These are phyloP conservation scores for Pseudozyma pruni DNA, from an alignment of 1,284 basidiomycete species.

Conservation along the genomic window DNA sequence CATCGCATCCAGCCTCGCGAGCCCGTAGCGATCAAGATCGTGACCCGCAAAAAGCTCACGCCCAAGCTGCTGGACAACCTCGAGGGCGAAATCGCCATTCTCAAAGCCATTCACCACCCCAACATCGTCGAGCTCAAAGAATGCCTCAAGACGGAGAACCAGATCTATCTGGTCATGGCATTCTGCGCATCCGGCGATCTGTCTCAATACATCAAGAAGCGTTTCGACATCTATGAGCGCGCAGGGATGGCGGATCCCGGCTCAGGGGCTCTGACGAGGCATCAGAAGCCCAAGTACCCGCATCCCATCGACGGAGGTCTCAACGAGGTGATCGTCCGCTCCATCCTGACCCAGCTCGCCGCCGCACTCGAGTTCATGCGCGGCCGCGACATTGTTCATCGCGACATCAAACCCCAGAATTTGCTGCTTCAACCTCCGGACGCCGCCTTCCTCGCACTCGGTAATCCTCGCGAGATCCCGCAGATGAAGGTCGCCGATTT, in stretches of 20 bases:
- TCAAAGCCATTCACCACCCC: conserved; percentile 90
- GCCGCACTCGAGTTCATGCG: conserved; percentile 92
- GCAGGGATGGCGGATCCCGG: conserved; percentile 24
- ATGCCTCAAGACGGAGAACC: conserved; percentile 88
- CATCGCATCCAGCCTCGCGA: conserved; percentile 70
- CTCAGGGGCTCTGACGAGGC: conserved; percentile 18
- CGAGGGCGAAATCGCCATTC: conserved; percentile 95
- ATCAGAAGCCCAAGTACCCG: conserved; percentile 75
- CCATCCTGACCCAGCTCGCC: conserved; percentile 93
- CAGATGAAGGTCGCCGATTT: conserved; percentile 80
- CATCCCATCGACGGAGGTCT: conserved; percentile 91
- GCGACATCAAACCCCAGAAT: conserved; percentile 98
- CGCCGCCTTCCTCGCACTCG: conserved; percentile 79
- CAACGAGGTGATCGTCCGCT: conserved; percentile 88
- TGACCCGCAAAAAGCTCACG: conserved; percentile 86
- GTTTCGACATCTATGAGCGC: conserved; percentile 50
- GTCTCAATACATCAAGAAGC: conserved; percentile 83
- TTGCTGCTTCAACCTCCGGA: conserved; percentile 86
- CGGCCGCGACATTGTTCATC: conserved; percentile 87
- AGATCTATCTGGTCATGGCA: conserved; percentile 98
- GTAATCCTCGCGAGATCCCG: conserved; percentile 81
- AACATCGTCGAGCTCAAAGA: conserved; percentile 94
- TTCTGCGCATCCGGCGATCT: conserved; percentile 96
- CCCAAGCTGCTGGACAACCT: conserved; percentile 95
- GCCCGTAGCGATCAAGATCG: conserved; percentile 91